Percentiles rank a stretch among this genome's conserved stretches.
Conservation (phyloP, 257 asterid species). For the Solanum peruvianum region DNA sequence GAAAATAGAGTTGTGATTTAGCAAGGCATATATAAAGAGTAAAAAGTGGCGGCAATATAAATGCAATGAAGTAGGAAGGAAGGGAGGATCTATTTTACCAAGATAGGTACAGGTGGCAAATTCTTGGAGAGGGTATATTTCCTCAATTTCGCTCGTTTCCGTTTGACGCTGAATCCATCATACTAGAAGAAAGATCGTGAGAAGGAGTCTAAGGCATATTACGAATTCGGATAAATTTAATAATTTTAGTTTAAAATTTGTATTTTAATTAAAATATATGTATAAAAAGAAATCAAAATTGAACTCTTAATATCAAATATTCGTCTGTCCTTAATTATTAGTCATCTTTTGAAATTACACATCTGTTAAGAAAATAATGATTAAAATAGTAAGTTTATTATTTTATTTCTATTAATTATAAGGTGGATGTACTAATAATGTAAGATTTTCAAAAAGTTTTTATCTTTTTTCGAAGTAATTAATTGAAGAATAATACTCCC, state of each 20-base stretch:
- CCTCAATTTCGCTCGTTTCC: not conserved
- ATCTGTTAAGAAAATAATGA: no score
- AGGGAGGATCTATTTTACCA: not conserved
- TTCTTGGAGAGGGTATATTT: not conserved
- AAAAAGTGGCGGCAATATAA: not conserved
- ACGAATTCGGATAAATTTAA: not conserved
- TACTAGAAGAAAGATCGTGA: not conserved
- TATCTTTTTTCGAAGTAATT: no score
- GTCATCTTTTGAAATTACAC: not conserved
- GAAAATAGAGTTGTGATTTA: not conserved
- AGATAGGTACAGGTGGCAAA: not conserved
- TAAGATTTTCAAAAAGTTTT: not conserved
- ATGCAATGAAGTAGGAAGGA: not conserved
- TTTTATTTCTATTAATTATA: no score
- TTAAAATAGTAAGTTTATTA: no score
- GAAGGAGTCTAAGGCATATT: not conserved
- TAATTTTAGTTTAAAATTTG: not conserved
- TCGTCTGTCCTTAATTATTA: accelerated
- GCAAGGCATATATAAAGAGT: not conserved
- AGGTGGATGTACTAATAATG: accelerated
- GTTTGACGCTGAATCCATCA: not conserved
- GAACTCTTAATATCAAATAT: not conserved
- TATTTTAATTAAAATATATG: not conserved
- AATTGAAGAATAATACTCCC: no score
- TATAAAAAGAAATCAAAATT: not conserved